Conservation (phyloP, 2,329 filamentous ascomycete genomes). For the Podosphaera fusca region DNA sequence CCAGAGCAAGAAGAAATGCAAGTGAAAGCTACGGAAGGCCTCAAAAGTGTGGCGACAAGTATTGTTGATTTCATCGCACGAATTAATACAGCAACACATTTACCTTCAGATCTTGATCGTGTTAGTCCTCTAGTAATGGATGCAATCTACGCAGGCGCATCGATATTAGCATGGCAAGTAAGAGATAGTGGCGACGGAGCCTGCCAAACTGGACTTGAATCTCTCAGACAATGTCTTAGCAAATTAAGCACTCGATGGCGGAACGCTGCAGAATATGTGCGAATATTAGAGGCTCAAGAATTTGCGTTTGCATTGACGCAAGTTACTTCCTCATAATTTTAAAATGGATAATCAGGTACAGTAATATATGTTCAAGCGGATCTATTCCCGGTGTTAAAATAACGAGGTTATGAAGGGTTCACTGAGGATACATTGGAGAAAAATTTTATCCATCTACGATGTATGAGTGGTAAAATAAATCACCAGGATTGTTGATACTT, state of each 20-base stretch:
- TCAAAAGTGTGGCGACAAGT: slow-evolving; percentile 14
- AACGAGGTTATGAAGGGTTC: neutral
- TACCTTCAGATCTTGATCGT: slow-evolving; percentile 11
- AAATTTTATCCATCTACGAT: neutral
- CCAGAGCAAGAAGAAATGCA: slow-evolving; percentile 16
- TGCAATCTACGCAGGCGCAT: slow-evolving; percentile 18
- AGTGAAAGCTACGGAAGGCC: slow-evolving; percentile 15
- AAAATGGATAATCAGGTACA: neutral
- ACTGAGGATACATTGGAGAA: neutral
- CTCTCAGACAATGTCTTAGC: slow-evolving; percentile 14
- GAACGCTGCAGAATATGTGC: slow-evolving; percentile 18
- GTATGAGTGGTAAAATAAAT: neutral
- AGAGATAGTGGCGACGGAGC: slow-evolving; percentile 17
- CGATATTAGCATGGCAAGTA: slow-evolving; percentile 19
- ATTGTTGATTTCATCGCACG: slow-evolving; percentile 15
- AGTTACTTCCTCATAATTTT: neutral
- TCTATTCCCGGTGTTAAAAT: neutral
- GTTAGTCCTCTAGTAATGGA: slow-evolving; percentile 19
- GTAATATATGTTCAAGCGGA: neutral
- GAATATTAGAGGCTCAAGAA: slow-evolving; percentile 18
- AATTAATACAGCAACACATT: slow-evolving; percentile 7
- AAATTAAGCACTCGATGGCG: slow-evolving; percentile 17
- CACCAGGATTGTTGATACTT: neutral
- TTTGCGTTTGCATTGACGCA: slow-evolving; percentile 11
- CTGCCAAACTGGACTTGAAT: slow-evolving; percentile 14